Evolutionary conservation across 257 asterid species (phyloP).

Genomic region (Gentiana straminea): DNA sequence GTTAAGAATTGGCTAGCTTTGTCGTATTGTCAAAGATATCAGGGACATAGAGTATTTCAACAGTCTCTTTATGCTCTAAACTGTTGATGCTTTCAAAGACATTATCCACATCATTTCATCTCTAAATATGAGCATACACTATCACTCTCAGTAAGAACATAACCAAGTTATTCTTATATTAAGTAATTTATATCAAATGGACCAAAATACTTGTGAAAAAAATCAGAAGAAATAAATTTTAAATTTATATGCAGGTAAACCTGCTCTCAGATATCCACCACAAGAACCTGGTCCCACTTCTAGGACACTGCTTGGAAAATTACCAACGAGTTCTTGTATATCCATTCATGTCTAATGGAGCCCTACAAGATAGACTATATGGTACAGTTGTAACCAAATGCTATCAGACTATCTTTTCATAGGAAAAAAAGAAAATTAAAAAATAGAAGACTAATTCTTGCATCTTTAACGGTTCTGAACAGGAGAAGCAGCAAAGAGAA

Average conservation of each 20-base stretch:
- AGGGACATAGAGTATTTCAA: background rate
- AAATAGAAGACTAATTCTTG: conserved; percentile 10
- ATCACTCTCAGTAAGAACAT: too few species aligned
- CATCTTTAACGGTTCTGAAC: conserved; percentile 14
- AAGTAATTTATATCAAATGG: background rate
- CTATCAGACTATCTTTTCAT: conserved; percentile 6
- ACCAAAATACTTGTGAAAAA: too few species aligned
- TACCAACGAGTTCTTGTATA: conserved; percentile 86
- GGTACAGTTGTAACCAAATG: conserved; percentile 29
- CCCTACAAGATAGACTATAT: conserved; percentile 81
- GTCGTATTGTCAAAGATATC: background rate
- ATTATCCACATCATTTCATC: too few species aligned
- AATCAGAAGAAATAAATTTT: too few species aligned
- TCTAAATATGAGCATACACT: too few species aligned
- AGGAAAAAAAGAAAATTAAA: too few species aligned
- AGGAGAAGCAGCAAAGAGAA: conserved; percentile 85
- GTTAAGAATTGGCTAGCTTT: background rate
- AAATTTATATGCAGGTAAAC: conserved; percentile 35
- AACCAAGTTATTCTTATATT: too few species aligned
- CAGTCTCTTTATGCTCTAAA: too few species aligned
- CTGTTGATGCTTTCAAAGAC: too few species aligned
- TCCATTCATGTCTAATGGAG: conserved; percentile 93
- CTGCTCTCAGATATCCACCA: conserved; percentile 65
- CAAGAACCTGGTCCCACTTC: conserved; percentile 71
- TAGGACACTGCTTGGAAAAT: conserved; percentile 76